A percentile compares a stretch with the other conserved stretches of the same genome.
Evolutionary conservation across 768 basidiomycete species (phyloP).

Genomic region (Lanmaoa pseudosensibilis): DNA sequence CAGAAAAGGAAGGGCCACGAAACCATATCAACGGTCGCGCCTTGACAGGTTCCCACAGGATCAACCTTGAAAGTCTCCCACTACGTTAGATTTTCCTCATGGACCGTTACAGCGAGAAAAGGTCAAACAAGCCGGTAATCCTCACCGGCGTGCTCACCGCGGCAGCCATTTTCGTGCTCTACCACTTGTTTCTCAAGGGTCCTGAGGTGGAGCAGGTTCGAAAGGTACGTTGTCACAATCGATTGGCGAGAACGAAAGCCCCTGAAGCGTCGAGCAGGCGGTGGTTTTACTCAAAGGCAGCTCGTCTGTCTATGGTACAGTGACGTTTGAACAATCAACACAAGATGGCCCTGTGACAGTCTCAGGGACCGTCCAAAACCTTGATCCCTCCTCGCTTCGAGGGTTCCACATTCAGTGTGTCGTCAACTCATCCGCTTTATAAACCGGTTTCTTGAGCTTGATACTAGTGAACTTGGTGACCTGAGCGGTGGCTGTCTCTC

Average conservation of each 20-base stretch:
- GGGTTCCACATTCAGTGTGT: constrained; percentile 85
- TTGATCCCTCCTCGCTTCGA: constrained; percentile 56
- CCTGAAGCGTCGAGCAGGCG: constrained; percentile 39
- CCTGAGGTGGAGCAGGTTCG: constrained; percentile 18
- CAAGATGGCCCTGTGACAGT: constrained; percentile 55
- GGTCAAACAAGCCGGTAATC: constrained; percentile 21
- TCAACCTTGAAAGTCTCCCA: background rate
- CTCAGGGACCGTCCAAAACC: constrained; percentile 58
- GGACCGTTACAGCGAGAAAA: constrained; percentile 22
- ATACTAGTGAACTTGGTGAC: constrained; percentile 50
- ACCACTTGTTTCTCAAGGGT: constrained; percentile 19
- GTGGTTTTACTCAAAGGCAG: constrained; percentile 62
- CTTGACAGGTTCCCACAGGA: background rate
- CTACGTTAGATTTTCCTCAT: constrained; percentile 6
- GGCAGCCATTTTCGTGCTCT: constrained; percentile 19
- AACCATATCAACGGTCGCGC: background rate
- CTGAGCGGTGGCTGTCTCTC: constrained; percentile 63
- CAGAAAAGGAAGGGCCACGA: background rate
- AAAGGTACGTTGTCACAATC: constrained; percentile 17
- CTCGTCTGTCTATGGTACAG: constrained; percentile 59
- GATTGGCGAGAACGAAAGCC: background rate
- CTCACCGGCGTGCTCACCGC: constrained; percentile 14
- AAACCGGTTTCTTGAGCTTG: constrained; percentile 20
- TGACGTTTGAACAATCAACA: constrained; percentile 61
- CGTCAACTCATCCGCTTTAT: background rate